Conservation (phyloP, 2,329 filamentous ascomycete genomes). For the Penicillium corylophilum region DNA sequence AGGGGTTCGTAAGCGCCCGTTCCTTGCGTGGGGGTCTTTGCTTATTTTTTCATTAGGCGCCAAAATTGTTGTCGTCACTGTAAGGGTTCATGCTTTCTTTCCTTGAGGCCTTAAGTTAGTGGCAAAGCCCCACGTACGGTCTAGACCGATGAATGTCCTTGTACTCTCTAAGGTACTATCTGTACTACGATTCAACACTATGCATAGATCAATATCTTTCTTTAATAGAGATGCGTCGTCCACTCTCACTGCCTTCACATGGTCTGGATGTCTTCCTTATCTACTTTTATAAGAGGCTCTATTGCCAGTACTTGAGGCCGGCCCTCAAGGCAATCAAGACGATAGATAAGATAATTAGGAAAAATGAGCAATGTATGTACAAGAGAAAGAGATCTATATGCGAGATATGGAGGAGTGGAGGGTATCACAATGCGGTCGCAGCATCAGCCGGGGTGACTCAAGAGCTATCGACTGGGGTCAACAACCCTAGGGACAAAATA, state of each 20-base stretch:
- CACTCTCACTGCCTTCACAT: too few relatives aligned
- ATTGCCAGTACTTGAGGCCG: background rate
- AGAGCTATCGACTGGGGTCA: too few relatives aligned
- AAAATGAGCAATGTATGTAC: background rate
- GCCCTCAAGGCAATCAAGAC: background rate
- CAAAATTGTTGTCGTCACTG: background rate
- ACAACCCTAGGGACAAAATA: too few relatives aligned
- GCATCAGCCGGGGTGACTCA: background rate
- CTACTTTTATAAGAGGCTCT: too few relatives aligned
- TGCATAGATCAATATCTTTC: too few relatives aligned
- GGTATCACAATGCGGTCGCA: background rate
- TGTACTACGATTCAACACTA: too few relatives aligned
- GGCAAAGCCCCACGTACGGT: background rate
- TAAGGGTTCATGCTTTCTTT: background rate
- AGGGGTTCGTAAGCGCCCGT: slow-evolving; percentile 5
- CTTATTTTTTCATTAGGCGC: background rate
- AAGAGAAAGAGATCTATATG: background rate
- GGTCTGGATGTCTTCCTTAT: too few relatives aligned
- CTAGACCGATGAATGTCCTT: background rate
- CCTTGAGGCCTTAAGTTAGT: background rate
- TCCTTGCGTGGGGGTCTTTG: background rate
- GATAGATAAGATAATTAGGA: background rate
- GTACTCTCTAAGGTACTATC: background rate
- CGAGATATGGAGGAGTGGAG: background rate
- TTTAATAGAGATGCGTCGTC: too few relatives aligned